Evolutionary conservation across 352 stramenopile genomes (phyloP).

Genomic region (Globisporangium acanthophoron): DNA sequence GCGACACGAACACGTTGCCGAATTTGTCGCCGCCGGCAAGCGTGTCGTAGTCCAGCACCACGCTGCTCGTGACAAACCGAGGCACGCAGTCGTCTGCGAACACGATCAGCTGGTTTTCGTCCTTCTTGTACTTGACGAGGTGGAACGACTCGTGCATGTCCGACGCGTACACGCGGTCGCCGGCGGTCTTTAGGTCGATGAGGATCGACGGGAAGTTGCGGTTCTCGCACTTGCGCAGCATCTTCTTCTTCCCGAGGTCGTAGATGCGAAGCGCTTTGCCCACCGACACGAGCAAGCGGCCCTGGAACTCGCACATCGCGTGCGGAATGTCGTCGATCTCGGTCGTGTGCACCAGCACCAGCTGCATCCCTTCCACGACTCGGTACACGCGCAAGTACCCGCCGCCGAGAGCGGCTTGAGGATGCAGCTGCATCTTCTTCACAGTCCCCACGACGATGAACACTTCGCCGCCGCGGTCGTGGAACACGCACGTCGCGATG

Average conservation of each 20-base stretch:
- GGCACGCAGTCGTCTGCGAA: constrained; percentile 95
- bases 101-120: constrained; percentile 94
- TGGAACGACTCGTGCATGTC: constrained; percentile 96
- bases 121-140: constrained; percentile 97
- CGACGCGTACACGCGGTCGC: constrained; percentile 94
- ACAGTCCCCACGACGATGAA: constrained; percentile 97
- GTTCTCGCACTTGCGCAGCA: constrained; percentile 98
- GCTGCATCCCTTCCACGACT: constrained; percentile 86
- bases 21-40: constrained; percentile 98
- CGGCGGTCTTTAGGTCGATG: constrained; percentile 91
- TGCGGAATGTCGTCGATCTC: constrained; percentile 96
- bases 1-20: constrained; percentile 97
- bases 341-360: constrained; percentile 96
- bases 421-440: constrained; percentile 94
- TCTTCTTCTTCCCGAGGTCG: constrained; percentile 98
- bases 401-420: constrained; percentile 50
- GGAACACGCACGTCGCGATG: constrained; percentile 93
- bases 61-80: constrained; percentile 75
- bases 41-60: constrained; percentile 97
- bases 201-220: constrained; percentile 91
- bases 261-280: constrained; percentile 96
- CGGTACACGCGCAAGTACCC: constrained; percentile 92
- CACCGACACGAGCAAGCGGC: constrained; percentile 95
- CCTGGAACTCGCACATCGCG: constrained; percentile 97
- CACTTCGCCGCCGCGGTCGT: constrained; percentile 93